Evolutionary conservation across 164 flowering plant species (phyloP).

Genomic region (Malania oleifera): DNA sequence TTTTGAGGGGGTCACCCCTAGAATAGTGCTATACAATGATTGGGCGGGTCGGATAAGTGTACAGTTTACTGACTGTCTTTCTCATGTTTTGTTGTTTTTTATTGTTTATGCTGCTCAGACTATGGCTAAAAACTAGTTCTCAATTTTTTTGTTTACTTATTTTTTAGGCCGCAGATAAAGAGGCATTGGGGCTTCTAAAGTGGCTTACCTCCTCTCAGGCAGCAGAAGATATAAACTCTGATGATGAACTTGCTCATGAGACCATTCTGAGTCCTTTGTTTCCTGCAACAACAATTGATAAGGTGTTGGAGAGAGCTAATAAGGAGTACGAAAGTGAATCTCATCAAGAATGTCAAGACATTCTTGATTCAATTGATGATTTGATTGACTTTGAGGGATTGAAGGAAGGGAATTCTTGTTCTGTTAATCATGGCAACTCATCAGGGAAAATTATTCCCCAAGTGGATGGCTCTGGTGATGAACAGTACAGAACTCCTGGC

Average conservation of each 20-base stretch:
- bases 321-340: slow-evolving; percentile 71
- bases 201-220: slow-evolving; percentile 98
- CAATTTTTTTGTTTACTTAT: neutral
- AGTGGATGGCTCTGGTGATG: slow-evolving; percentile 62
- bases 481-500: slow-evolving; percentile 20
- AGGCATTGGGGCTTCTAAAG: slow-evolving; percentile 63
- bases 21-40: too few relatives aligned
- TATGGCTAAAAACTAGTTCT: too few relatives aligned
- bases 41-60: too few relatives aligned
- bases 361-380: slow-evolving; percentile 80
- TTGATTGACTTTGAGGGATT: slow-evolving; percentile 18
- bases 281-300: slow-evolving; percentile 49
- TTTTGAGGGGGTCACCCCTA: too few relatives aligned
- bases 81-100: neutral
- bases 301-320: slow-evolving; percentile 74
- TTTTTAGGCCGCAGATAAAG: slow-evolving; percentile 54
- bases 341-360: slow-evolving; percentile 94
- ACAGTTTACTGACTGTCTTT: too few relatives aligned
- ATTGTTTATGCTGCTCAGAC: neutral
- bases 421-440: slow-evolving; percentile 15
- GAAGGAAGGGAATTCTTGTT: slow-evolving; percentile 17
- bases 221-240: slow-evolving; percentile 76
- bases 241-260: slow-evolving; percentile 75
- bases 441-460: slow-evolving; percentile 40
- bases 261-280: slow-evolving; percentile 67